Evolutionary conservation across 1,139 yeast genomes (phyloP), one percentile per base, ranked within the genome.

Genomic region (Yamadazyma blattariae): DNA sequence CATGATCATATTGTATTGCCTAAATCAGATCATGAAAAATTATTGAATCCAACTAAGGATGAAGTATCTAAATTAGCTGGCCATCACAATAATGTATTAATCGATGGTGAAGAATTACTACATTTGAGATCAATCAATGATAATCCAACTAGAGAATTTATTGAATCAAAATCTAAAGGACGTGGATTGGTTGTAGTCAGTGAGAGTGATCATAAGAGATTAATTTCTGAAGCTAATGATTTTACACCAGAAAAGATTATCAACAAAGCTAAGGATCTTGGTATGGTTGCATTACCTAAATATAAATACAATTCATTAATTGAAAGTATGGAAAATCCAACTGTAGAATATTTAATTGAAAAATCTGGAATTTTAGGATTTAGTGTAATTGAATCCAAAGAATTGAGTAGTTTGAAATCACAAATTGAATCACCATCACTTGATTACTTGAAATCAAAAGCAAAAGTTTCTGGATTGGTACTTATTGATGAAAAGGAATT

Each of bases 341-440:
- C 52, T 2, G 29, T 51, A 12, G 57, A 64, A 7, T 63, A 62
- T 35, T 46, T 75, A 15, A 47, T 43, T 9, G 52, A 51, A 5
- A 58, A 59, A 35, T 73, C 76, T 1, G 32, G 41, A 2, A 46
- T 41, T 14, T 36, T 52, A 12, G 64, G 64, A 2, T 51, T 57
- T 24, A 48, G 48, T 7, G 40, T 73, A 3, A 27, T 73, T 31
- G 36, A 51, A 2, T 45, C 36, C 3, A 42, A 43, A 8, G 65
- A 61, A 7, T 56, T 48, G 24, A 40, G 42, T 4, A 29, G 22
- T 2, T 26, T 52, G 37, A 35, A 40, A 25, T 23, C 38, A 15
- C 36, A 21, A 4, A 16, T 51, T 3, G 46, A 45, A 8, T 18
- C 34, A 4, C 74, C 74, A 5, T 33, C 51, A 7, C 16, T 56